Percentiles rank a stretch among this genome's conserved stretches.
phyloP scores from a whole-genome alignment of 305 asterid genomes.

The Fraxinus nigra region DNA sequence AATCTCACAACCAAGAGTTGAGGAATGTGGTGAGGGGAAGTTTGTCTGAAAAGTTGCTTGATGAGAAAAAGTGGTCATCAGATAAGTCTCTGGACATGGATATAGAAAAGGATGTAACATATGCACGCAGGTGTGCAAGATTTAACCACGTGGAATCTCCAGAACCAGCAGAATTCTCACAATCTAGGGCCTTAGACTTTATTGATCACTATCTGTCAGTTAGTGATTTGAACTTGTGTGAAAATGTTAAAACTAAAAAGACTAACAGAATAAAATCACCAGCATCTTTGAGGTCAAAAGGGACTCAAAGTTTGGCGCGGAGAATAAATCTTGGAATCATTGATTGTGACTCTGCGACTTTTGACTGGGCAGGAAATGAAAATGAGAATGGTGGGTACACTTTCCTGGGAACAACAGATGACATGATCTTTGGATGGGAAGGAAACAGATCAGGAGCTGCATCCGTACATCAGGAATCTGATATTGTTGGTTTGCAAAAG shows the following conservation, averaged over 20 bases:
- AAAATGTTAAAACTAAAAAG: conserved; percentile 27
- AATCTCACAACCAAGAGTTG: conserved; percentile 10
- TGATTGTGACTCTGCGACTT: conserved; percentile 37
- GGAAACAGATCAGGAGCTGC: conserved; percentile 22
- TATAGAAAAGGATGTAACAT: conserved; percentile 28
- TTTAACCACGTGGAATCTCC: conserved; percentile 36
- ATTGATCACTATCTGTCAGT: conserved; percentile 62
- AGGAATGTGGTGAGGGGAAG: conserved; percentile 22
- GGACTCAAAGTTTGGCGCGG: conserved; percentile 60
- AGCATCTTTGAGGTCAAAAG: conserved; percentile 51
- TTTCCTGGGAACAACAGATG: conserved; percentile 28
- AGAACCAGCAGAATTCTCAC: conserved; percentile 46
- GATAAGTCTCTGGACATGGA: conserved; percentile 22
- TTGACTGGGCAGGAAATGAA: conserved; percentile 60
- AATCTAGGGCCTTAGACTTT: conserved; percentile 54
- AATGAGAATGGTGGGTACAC: conserved; percentile 26
- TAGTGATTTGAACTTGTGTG: conserved; percentile 34
- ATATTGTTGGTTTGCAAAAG: conserved; percentile 24
- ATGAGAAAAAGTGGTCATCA: conserved; percentile 27
- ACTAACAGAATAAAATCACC: conserved; percentile 37
- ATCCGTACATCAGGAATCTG: conserved; percentile 27
- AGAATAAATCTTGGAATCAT: conserved; percentile 34
- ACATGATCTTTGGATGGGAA: conserved; percentile 19
- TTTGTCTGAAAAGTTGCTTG: conserved; percentile 17
- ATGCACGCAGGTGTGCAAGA: conserved; percentile 20